These are phyloP conservation scores for Carex arenaria DNA, from an alignment of 202 grass and related monocot species.

Conservation along the genomic window DNA sequence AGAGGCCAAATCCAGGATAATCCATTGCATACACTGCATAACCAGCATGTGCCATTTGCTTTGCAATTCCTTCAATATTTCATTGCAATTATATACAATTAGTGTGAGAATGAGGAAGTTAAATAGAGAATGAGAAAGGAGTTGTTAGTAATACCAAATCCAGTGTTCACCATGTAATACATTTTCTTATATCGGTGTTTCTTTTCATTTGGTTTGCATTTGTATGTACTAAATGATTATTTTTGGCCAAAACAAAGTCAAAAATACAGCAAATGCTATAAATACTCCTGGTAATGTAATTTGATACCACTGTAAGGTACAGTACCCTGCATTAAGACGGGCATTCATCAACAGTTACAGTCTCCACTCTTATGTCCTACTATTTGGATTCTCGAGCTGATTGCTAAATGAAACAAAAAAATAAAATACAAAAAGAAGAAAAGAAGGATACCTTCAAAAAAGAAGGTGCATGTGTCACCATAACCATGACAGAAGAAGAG, in stretches of 20 bases:
- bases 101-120: not conserved
- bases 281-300: not conserved
- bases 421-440: not conserved
- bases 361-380: not conserved
- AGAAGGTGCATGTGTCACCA: slow-evolving; percentile 93
- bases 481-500: slow-evolving; percentile 99
- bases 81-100: slow-evolving; percentile 25
- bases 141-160: not conserved
- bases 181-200: not conserved
- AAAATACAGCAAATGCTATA: slow-evolving; percentile 11
- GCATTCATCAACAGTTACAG: not conserved
- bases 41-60: slow-evolving; percentile 66
- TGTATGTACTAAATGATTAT: not conserved
- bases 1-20: slow-evolving; percentile 90
- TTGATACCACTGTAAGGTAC: slow-evolving; percentile 1
- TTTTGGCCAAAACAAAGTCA: not conserved
- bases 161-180: not conserved
- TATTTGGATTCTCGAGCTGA: not conserved
- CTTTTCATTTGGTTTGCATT: not conserved
- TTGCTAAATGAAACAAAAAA: not conserved
- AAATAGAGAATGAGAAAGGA: not conserved
- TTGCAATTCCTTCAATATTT: slow-evolving; percentile 65
- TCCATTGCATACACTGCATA: slow-evolving; percentile 97
- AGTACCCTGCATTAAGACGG: not conserved
- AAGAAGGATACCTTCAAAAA: slow-evolving; percentile 73